Percentiles rank a stretch among this genome's conserved stretches.
Conservation (phyloP, 176 grass and related monocot genomes). For the Lolium perenne region DNA sequence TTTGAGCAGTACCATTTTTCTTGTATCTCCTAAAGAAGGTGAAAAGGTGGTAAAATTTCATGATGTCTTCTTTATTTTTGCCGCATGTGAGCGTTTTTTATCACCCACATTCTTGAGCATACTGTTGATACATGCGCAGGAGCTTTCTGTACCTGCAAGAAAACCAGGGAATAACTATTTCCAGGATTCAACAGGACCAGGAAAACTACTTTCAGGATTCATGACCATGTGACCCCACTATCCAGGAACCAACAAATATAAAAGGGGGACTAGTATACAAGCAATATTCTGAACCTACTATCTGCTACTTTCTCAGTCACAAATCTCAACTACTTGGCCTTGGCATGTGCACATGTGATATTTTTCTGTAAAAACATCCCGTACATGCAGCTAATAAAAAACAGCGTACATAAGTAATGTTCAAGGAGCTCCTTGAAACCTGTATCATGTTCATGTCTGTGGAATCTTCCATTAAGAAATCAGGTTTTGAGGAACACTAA, state of each 20-base stretch:
- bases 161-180: background rate
- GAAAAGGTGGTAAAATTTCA: background rate
- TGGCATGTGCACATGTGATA: conserved; percentile 37
- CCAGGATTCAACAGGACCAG: too few relatives aligned
- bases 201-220: conserved; percentile 1
- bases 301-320: conserved; percentile 38
- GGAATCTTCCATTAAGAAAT: conserved; percentile 48
- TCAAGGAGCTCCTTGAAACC: conserved; percentile 45
- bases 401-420: background rate
- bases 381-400: conserved; percentile 36
- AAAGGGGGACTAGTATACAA: conserved; percentile 20
- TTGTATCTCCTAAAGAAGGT: background rate
- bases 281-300: conserved; percentile 40
- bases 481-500: background rate
- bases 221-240: conserved; percentile 18
- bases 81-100: background rate
- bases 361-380: conserved; percentile 13
- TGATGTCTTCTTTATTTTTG: background rate
- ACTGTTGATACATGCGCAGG: background rate
- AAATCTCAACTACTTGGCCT: conserved; percentile 10
- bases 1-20: background rate
- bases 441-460: conserved; percentile 44
- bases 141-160: background rate
- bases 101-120: too few relatives aligned
- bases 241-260: conserved; percentile 19